Evolutionary conservation across 73 alveolate species (phyloP).

Genomic region (Symbiodinium natans): DNA sequence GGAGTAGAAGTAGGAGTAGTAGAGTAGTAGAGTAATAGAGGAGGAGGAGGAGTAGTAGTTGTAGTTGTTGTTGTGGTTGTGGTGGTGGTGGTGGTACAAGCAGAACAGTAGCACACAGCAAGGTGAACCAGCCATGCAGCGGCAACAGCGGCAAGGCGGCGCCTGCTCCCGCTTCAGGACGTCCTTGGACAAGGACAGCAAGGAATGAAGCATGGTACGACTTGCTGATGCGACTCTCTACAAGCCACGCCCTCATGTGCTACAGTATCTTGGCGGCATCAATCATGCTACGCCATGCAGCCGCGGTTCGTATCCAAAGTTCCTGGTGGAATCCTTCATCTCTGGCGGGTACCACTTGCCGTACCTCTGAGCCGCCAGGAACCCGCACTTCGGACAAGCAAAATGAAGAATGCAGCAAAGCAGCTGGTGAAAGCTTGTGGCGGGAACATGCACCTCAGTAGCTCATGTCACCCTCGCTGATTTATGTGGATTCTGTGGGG

Average conservation of each 20-base stretch:
- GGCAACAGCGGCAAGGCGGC: too few relatives aligned
- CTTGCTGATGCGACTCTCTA: too few relatives aligned
- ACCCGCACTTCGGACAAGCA: not conserved
- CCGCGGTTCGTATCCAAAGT: conserved; percentile 74
- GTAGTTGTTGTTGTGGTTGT: too few relatives aligned
- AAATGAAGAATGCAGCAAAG: not conserved
- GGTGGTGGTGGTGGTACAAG: too few relatives aligned
- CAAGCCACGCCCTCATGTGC: not conserved
- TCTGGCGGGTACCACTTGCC: conserved; percentile 92
- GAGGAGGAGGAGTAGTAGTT: too few relatives aligned
- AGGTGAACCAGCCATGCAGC: too few relatives aligned
- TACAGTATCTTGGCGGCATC: not conserved
- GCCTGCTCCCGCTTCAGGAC: conserved; percentile 34
- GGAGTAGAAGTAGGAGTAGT: too few relatives aligned
- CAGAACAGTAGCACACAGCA: too few relatives aligned
- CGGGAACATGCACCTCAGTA: not conserved
- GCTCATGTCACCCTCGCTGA: not conserved
- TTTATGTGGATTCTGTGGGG: too few relatives aligned
- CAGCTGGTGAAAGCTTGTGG: conserved; percentile 2
- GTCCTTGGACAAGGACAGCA: not conserved
- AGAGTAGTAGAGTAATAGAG: too few relatives aligned
- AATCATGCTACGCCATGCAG: not conserved
- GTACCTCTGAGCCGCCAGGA: not conserved
- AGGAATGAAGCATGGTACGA: not conserved
- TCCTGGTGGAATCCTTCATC: conserved; percentile 33